Percentiles rank a stretch among this genome's conserved stretches.
phyloP scores from a whole-genome alignment of 108 stramenopile genomes.

The Hondaea fermentalgiana region DNA sequence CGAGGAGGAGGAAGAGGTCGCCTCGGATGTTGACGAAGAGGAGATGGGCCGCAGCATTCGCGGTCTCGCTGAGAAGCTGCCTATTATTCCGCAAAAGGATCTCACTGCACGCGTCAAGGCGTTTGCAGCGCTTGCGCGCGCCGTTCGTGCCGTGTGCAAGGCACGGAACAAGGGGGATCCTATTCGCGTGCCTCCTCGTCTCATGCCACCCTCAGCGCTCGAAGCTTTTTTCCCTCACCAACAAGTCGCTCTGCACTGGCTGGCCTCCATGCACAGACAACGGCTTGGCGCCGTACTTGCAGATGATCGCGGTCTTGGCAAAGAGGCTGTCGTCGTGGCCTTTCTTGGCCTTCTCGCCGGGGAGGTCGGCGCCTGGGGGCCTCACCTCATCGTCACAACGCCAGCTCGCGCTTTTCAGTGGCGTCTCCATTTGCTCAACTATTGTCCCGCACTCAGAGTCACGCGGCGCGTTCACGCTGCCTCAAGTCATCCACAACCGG shows the following conservation, averaged over 20 bases:
- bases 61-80: neutral
- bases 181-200: neutral
- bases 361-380: neutral
- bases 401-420: neutral
- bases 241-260: neutral
- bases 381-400: neutral
- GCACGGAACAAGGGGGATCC: neutral
- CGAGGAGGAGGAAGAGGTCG: neutral
- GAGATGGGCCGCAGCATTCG: neutral
- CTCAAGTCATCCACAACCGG: neutral
- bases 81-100: neutral
- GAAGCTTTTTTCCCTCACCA: neutral
- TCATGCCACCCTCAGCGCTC: neutral
- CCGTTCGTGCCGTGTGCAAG: neutral
- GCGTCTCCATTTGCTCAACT: neutral
- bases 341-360: neutral
- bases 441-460: neutral
- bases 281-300: neutral
- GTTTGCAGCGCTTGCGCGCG: neutral
- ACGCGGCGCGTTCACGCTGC: neutral
- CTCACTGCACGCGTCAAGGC: neutral
- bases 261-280: neutral
- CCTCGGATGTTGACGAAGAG: neutral
- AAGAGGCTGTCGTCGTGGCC: neutral
- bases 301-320: neutral